These are phyloP conservation scores for Gossypium anomalum DNA, from an alignment of 345 rosid species.

Conservation along the genomic window DNA sequence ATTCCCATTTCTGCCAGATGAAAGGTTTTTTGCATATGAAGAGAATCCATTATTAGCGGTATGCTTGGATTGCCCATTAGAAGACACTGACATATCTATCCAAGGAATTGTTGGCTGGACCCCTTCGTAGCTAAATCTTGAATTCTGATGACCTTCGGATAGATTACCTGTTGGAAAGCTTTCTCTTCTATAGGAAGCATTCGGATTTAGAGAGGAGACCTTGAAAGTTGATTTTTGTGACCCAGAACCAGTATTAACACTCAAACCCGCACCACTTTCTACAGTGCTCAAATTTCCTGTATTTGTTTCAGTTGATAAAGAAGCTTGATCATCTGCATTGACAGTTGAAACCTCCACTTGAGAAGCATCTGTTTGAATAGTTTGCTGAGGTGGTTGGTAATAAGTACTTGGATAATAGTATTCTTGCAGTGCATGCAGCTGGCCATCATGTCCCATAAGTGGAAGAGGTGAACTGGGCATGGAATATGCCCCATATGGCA, in stretches of 20 bases:
- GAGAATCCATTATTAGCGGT: constrained; percentile 24
- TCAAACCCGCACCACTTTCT: constrained; percentile 28
- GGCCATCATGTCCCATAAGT: constrained; percentile 32
- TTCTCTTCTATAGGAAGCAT: constrained; percentile 27
- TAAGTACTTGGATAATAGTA: constrained; percentile 52
- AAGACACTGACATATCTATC: constrained; percentile 30
- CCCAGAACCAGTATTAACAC: constrained; percentile 35
- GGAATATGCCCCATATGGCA: constrained; percentile 42
- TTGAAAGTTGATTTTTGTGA: constrained; percentile 41
- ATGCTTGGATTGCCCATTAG: constrained; percentile 27
- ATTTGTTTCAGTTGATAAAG: constrained; percentile 31
- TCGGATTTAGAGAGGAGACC: constrained; percentile 32
- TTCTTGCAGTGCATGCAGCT: constrained; percentile 36
- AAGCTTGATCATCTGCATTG: constrained; percentile 23
- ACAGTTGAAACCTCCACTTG: constrained; percentile 26
- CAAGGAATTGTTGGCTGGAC: constrained; percentile 30
- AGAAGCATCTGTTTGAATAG: constrained; percentile 15
- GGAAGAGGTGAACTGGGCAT: constrained; percentile 33
- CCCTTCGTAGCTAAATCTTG: constrained; percentile 43
- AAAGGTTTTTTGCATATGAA: constrained; percentile 24
- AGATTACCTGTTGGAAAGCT: constrained; percentile 26
- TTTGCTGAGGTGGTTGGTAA: constrained; percentile 27
- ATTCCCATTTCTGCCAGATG: constrained; percentile 45
- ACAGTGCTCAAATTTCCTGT: constrained; percentile 23
- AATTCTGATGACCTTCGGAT: constrained; percentile 39